Evolutionary conservation across 768 basidiomycete genomes (phyloP), one percentile per base, ranked within the genome.

Genomic region (Dacryopinax primogenitus): DNA sequence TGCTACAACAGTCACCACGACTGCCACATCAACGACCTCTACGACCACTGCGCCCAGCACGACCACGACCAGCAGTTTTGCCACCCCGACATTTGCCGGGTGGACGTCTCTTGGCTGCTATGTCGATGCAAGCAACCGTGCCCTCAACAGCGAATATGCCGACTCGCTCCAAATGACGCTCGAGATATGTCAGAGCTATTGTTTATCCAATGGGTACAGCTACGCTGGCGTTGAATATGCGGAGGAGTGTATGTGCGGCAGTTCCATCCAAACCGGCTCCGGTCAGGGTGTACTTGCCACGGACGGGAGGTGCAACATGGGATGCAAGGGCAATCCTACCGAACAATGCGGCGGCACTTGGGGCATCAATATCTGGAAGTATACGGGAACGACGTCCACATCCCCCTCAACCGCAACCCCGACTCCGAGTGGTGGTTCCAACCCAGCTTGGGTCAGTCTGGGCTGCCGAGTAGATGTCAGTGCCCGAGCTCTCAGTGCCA

Each of bases 211-310:
- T 23, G 51, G 51, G 11, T 58, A 58, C 51, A 6, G 26, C 23
- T 58, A 15, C 18, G 51, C 51, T 18, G 51, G 51, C 6, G 51
- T 58, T 23, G 51, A 58, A 18, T 58, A 58, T 28, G 21, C 51
- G 13, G 26, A 58, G 51, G 26, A 58, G 51, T 58, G 51, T 23
- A 58, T 58, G 51, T 58, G 51, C 34, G 63, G 26, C 36, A 64
- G 30, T 16, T 16, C 39, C 11, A 36, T 64, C 39, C 64, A 67
- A 33, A 66, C 68, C 4, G 51, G 51, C 4, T 58, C 51, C 4
- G 44, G 61, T 35, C 68, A 65, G 62, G 33, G 63, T 66, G 28
- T 66, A 30, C 51, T 58, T 18, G 34, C 63, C 21, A 44, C 35
- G 3, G 63, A 37, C 30, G 39, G 36, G 13, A n/a, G 36, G 3